A percentile compares a stretch with the other conserved stretches of the same genome.
Evolutionary conservation across 176 grass and related monocot genomes (phyloP).

Genomic region (Calamus simplicifolius): DNA sequence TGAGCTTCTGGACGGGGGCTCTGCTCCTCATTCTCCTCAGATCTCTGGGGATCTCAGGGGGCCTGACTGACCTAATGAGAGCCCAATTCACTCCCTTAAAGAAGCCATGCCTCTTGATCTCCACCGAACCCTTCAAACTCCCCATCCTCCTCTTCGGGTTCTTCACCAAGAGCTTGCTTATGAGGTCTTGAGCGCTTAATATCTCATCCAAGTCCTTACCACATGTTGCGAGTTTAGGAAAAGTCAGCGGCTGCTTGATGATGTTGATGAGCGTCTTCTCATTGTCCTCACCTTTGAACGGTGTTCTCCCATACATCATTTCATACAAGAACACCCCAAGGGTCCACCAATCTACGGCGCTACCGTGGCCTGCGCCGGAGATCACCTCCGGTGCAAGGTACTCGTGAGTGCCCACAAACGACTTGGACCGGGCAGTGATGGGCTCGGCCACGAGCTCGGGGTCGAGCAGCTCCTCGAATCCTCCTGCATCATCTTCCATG

Average conservation of each 20-base stretch:
- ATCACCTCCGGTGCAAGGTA: constrained; percentile 3
- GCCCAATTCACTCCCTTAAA: constrained; percentile 88
- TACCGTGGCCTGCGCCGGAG: not conserved
- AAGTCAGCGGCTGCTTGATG: constrained; percentile 53
- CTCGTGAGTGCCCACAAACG: constrained; percentile 6
- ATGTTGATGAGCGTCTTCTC: constrained; percentile 78
- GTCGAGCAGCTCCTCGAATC: not conserved
- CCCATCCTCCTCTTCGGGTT: constrained; percentile 66
- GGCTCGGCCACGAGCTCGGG: constrained; percentile 7
- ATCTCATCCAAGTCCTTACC: constrained; percentile 45
- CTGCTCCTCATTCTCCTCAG: not conserved
- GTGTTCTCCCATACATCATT: constrained; percentile 5
- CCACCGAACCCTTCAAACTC: constrained; percentile 46
- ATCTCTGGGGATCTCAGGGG: constrained; percentile 53
- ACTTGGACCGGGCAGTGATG: not conserved
- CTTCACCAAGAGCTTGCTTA: constrained; percentile 58
- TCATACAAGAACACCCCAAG: not conserved
- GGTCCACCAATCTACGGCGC: constrained; percentile 10
- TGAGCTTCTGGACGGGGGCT: constrained; percentile 21
- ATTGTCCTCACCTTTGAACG: constrained; percentile 39
- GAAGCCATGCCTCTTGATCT: constrained; percentile 80
- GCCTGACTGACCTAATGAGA: constrained; percentile 71
- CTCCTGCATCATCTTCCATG: constrained; percentile 11
- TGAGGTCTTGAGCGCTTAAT: constrained; percentile 52
- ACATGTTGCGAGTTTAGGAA: constrained; percentile 26